phyloP scores from a whole-genome alignment of 805 yeast species.

The baker's yeast (Saccharomyces cerevisiae) region DNA sequence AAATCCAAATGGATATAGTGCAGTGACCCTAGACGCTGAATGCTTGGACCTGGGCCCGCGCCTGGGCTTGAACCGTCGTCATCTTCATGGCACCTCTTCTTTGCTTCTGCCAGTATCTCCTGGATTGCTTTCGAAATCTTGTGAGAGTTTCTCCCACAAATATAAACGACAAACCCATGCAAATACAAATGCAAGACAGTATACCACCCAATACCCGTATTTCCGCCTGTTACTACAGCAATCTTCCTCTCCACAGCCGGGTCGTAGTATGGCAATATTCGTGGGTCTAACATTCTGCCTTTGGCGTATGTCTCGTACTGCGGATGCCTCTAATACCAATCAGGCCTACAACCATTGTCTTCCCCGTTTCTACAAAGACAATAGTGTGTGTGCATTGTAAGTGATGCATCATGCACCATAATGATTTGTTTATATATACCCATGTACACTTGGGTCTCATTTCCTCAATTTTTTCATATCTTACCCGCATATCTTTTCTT shows the following conservation, averaged over 20 bases:
- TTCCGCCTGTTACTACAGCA: conserved; percentile 75
- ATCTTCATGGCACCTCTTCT: conserved; percentile 10
- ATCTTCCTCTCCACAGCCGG: conserved; percentile 49
- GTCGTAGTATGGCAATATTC: conserved; percentile 50
- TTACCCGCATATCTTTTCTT: not conserved
- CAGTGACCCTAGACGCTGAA: conserved; percentile 41
- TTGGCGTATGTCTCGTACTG: not conserved
- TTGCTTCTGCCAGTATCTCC: conserved; percentile 50
- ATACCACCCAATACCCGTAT: conserved; percentile 72
- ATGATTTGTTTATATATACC: not conserved
- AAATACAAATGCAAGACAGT: conserved; percentile 67
- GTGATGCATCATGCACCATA: not conserved
- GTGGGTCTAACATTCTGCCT: conserved; percentile 34
- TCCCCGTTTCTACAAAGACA: not conserved
- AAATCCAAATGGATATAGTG: conserved; percentile 49
- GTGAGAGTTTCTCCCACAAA: conserved; percentile 59
- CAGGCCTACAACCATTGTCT: not conserved
- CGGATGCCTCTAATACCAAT: not conserved
- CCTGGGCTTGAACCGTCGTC: conserved; percentile 3
- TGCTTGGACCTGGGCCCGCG: not conserved
- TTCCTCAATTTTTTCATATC: not conserved
- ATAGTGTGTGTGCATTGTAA: not conserved
- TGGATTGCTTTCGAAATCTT: conserved; percentile 51
- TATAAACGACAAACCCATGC: conserved; percentile 69
- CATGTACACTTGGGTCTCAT: not conserved